A percentile compares a stretch with the other conserved stretches of the same genome.
Evolutionary conservation across 441 rosid species (phyloP).

Genomic region (Populus hybrid): DNA sequence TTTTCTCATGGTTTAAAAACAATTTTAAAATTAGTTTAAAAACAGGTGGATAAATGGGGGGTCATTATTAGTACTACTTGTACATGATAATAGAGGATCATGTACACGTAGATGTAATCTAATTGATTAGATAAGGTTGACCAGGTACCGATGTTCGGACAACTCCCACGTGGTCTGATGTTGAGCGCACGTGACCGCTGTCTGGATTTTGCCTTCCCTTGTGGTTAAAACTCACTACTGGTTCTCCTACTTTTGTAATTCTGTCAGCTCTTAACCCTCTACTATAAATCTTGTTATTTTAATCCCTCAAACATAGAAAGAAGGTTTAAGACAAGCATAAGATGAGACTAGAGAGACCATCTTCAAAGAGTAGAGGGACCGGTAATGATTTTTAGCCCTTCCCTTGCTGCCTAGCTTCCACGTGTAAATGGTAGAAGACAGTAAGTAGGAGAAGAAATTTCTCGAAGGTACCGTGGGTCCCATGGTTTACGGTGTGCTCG

Average conservation of each 20-base stretch:
- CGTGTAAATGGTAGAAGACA: neutral
- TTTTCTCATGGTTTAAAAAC: too few species aligned
- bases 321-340: neutral
- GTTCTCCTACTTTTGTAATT: neutral
- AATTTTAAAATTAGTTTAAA: neutral
- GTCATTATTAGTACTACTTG: neutral
- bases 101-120: neutral
- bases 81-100: neutral
- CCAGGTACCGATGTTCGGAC: conserved; percentile 59
- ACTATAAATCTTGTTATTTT: neutral
- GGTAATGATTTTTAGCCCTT: neutral
- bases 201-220: neutral
- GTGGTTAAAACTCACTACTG: neutral
- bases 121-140: conserved; percentile 40
- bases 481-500: neutral
- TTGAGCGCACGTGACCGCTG: conserved; percentile 55
- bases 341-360: neutral
- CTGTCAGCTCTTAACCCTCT: neutral
- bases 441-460: neutral
- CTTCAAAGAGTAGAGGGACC: neutral
- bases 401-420: neutral
- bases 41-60: neutral
- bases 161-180: conserved; percentile 47
- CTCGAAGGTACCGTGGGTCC: neutral
- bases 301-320: neutral